phyloP scores from a whole-genome alignment of 805 yeast species.

The Blastobotrys peoriensis region DNA sequence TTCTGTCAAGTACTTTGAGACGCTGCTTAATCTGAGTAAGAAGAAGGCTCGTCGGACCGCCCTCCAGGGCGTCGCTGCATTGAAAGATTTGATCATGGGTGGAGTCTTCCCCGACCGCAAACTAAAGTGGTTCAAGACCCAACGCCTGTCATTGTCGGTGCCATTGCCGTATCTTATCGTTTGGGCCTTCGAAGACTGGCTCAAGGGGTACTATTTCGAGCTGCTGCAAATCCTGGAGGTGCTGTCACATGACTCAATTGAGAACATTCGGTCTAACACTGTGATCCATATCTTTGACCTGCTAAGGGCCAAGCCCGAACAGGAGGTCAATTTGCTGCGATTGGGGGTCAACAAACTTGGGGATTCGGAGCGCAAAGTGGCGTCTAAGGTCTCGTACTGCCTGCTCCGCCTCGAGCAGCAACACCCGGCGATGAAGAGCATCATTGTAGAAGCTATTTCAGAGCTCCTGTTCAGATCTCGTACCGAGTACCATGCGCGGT shows the following conservation, averaged over 20 bases:
- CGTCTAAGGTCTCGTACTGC: conserved; percentile 80
- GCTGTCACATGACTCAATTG: conserved; percentile 84
- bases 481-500: conserved; percentile 75
- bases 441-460: conserved; percentile 70
- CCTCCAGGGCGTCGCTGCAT: conserved; percentile 79
- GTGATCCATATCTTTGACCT: conserved; percentile 74
- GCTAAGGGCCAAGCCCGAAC: conserved; percentile 85
- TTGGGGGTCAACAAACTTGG: conserved; percentile 92
- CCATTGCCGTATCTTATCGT: conserved; percentile 57
- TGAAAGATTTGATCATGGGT: conserved; percentile 84
- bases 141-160: conserved; percentile 44
- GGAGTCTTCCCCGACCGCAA: conserved; percentile 79
- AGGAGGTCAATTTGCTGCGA: conserved; percentile 83
- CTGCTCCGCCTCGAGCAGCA: conserved; percentile 75
- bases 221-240: conserved; percentile 69
- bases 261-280: conserved; percentile 75
- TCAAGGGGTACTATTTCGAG: conserved; percentile 70
- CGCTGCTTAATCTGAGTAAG: conserved; percentile 68
- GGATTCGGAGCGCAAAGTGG: conserved; percentile 83
- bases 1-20: conserved; percentile 76
- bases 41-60: conserved; percentile 94
- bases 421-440: conserved; percentile 92
- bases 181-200: conserved; percentile 82
- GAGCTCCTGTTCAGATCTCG: conserved; percentile 73
- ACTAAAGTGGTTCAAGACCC: conserved; percentile 71